Evolutionary conservation across 2,329 filamentous ascomycete genomes (phyloP), one percentile per base, ranked within the genome.

Genomic region (Pseudogymnoascus sp.): DNA sequence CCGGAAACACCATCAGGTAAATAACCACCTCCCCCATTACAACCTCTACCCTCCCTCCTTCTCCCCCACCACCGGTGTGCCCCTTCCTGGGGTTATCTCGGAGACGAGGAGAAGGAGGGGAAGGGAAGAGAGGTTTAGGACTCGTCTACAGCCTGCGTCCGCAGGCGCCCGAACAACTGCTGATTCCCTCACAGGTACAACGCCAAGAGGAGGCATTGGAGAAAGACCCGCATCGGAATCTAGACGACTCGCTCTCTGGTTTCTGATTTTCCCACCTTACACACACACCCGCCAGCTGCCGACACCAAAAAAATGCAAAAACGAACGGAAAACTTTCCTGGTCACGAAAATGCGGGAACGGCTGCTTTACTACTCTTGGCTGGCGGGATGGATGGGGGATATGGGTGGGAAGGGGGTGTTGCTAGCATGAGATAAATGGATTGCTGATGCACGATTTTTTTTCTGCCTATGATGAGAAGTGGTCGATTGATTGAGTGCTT

Each of bases 151-250:
- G 16, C 38, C 55, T 59, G 55, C 55, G 55, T 59, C 55, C 55
- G 38, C 37, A 12, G 21, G 61, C 11, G 62, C 14, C 14, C 31
- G 38, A 61, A 37, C n/a, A 49, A 29, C 29, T 64, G 31, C 61
- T 67, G 70, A 62, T 69, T 64, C 23, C 43, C 55, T 16, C 31
- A 73, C 78, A 99, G 94, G 84, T 99, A 99, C 89, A 99, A 99
- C 85, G 92, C 94, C 76, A 99, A 99, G 91, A 86, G 94, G 81
- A 90, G 94, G 83, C 94, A 99, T 81, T 99, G 94, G 94, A 91
- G 94, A 85, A 99, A 99, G 93, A 97, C 94, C 78, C 90, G 92
- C 78, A 91, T 99, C 82, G 92, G 92, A 78, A 95, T 99, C 85
- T 99, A 94, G 85, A 86, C 80, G 78, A 80, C 77, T 83, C 79